These are phyloP conservation scores for Yamadazyma blattariae DNA, from an alignment of 1,139 yeast genomes.

Conservation along the genomic window DNA sequence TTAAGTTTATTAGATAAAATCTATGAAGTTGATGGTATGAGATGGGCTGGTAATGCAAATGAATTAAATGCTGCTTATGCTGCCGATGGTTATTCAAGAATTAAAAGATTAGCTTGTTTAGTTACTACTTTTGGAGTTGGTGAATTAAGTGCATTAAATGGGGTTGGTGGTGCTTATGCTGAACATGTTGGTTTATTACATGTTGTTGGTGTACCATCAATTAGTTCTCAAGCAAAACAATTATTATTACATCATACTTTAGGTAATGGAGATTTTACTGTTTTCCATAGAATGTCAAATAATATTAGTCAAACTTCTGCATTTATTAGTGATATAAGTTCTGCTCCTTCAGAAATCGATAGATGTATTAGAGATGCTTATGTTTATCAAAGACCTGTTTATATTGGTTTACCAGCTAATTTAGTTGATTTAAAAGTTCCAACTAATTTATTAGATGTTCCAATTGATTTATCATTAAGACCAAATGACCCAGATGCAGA, in stretches of 20 bases:
- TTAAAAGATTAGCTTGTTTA: slow-evolving; percentile 35
- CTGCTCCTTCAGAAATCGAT: slow-evolving; percentile 72
- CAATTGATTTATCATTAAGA: slow-evolving; percentile 60
- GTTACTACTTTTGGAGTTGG: slow-evolving; percentile 45
- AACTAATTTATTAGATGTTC: slow-evolving; percentile 52
- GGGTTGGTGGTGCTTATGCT: slow-evolving; percentile 42
- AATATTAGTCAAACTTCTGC: slow-evolving; percentile 67
- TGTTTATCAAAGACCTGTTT: slow-evolving; percentile 76
- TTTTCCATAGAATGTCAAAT: slow-evolving; percentile 51
- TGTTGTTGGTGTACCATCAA: slow-evolving; percentile 41
- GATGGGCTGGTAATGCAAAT: slow-evolving; percentile 45
- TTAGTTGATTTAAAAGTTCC: slow-evolving; percentile 66
- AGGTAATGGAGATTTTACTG: slow-evolving; percentile 46
- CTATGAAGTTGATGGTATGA: slow-evolving; percentile 35
- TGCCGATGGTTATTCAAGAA: slow-evolving; percentile 41
- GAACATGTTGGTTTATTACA: slow-evolving; percentile 42
- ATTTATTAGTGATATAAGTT: slow-evolving; percentile 55
- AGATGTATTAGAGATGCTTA: slow-evolving; percentile 71
- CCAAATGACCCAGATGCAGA: slow-evolving; percentile 71
- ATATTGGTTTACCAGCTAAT: slow-evolving; percentile 81
- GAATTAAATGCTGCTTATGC: slow-evolving; percentile 45
- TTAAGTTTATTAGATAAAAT: slow-evolving; percentile 35
- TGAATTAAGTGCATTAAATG: slow-evolving; percentile 39
- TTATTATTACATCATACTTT: slow-evolving; percentile 43
- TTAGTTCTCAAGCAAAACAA: slow-evolving; percentile 36